Conservation (phyloP, 352 stramenopile genomes). For the Pilasporangium apinafurcum region DNA sequence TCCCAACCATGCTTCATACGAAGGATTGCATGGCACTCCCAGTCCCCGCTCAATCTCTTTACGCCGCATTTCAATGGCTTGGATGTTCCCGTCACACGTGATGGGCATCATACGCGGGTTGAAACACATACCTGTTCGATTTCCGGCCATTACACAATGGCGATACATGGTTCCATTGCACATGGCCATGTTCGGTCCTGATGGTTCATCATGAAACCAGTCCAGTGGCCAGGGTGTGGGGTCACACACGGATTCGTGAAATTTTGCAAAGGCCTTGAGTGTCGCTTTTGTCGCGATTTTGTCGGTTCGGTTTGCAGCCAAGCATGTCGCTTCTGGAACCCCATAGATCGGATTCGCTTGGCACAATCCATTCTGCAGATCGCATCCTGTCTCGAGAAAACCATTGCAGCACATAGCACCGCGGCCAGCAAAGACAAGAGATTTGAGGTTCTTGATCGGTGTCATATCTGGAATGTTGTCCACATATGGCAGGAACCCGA, state of each 20-base stretch:
- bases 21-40: background rate
- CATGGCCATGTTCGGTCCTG: constrained; percentile 10
- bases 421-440: constrained; percentile 4
- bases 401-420: constrained; percentile 25
- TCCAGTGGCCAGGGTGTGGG: too few species aligned
- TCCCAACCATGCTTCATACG: background rate
- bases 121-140: constrained; percentile 22
- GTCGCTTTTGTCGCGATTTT: constrained; percentile 8
- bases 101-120: constrained; percentile 1
- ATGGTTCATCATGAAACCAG: background rate
- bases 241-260: constrained; percentile 12
- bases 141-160: constrained; percentile 11
- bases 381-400: constrained; percentile 14
- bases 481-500: constrained; percentile 7
- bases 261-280: constrained; percentile 9
- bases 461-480: constrained; percentile 12
- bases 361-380: constrained; percentile 18
- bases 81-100: constrained; percentile 1
- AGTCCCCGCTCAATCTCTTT: background rate
- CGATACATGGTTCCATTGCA: constrained; percentile 37
- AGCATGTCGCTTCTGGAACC: background rate
- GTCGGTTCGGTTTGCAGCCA: background rate
- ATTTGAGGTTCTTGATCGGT: constrained; percentile 3
- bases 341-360: background rate
- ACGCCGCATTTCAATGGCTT: constrained; percentile 1